Base-by-base conservation (phyloP, 2,329 filamentous ascomycete species). In the Aspergillus candidus region DNA sequence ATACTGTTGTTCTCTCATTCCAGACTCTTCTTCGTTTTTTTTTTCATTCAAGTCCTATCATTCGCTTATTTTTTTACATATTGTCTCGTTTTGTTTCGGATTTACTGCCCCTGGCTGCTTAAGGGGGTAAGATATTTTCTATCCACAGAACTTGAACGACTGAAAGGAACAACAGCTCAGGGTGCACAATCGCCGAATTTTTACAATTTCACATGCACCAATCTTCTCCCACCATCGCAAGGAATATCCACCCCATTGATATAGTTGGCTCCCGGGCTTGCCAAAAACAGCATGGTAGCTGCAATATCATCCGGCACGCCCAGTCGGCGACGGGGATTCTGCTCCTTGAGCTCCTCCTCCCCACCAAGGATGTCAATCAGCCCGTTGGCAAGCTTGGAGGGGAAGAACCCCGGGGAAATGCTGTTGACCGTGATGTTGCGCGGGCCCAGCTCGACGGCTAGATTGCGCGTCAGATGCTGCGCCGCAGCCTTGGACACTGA, bases 301-400 rank as follows among this genome's bases (percentile, higher is more conserved):
- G 22, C 47, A 15, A 49, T 38, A 38, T 49, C 43, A 33, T 49
- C 47, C 5, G 43, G 40, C 13, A 49, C 47, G 3, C 43, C 43
- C 12, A 49, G 30, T 3, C 47, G 32, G 7, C 40, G 40, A 4
- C 43, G 35, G 12, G 47, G 47, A 10, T 49, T 46, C 7, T 18
- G 18, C 43, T 43, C 38, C 31, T 41, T 46, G 18, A 49, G 36
- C 38, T 46, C 40, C 12, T 37, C 30, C 35, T 48, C 46, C 4
- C 46, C 46, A 3, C 46, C 46, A 10, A 46, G 40, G 13, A 46
- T 49, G 27, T 42, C 47, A 27, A 49, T 49, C 13, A 49, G 30
- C 3, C 47, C 43, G 29, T 39, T 49, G 3, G 47, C 47, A 12
- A 49, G 34, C 18, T 49, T 49, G 1, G 43, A 46, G 11, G 47